These are phyloP conservation scores for Coemansia sp. DNA, from an alignment of 192 early-diverging fungal genomes.

Conservation along the genomic window DNA sequence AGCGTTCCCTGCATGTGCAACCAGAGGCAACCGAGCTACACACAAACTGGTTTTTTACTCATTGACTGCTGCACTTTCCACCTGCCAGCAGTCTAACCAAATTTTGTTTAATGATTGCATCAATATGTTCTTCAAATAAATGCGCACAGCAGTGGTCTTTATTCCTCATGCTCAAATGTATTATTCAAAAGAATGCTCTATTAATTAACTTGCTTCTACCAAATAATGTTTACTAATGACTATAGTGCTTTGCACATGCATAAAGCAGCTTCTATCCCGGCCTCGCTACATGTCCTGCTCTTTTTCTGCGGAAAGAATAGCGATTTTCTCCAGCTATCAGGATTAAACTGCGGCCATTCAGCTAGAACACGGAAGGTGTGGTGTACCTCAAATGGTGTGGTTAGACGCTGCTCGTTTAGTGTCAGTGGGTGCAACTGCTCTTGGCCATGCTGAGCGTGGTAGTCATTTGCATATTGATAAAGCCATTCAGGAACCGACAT, in stretches of 20 bases:
- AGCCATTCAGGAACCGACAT: slow-evolving; percentile 40
- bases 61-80: too few relatives aligned
- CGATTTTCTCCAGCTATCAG: slow-evolving; percentile 21
- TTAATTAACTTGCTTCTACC: too few relatives aligned
- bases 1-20: slow-evolving; percentile 77
- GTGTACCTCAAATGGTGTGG: slow-evolving; percentile 39
- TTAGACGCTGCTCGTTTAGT: slow-evolving; percentile 43
- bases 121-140: too few relatives aligned
- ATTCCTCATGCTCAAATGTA: too few relatives aligned
- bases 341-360: slow-evolving; percentile 33
- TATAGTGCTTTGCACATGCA: slow-evolving; percentile 34
- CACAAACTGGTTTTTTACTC: too few relatives aligned
- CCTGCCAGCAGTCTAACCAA: too few relatives aligned
- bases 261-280: slow-evolving; percentile 26
- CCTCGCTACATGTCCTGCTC: slow-evolving; percentile 34
- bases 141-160: too few relatives aligned
- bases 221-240: too few relatives aligned
- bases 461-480: slow-evolving; percentile 24
- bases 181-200: too few relatives aligned
- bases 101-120: too few relatives aligned
- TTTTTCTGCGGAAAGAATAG: slow-evolving; percentile 30
- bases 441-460: slow-evolving; percentile 8
- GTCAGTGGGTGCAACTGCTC: slow-evolving; percentile 20
- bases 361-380: slow-evolving; percentile 41
- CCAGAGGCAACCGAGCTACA: slow-evolving; percentile 70